These are phyloP conservation scores for Salix exigua DNA, from an alignment of 345 rosid genomes.

Conservation along the genomic window DNA sequence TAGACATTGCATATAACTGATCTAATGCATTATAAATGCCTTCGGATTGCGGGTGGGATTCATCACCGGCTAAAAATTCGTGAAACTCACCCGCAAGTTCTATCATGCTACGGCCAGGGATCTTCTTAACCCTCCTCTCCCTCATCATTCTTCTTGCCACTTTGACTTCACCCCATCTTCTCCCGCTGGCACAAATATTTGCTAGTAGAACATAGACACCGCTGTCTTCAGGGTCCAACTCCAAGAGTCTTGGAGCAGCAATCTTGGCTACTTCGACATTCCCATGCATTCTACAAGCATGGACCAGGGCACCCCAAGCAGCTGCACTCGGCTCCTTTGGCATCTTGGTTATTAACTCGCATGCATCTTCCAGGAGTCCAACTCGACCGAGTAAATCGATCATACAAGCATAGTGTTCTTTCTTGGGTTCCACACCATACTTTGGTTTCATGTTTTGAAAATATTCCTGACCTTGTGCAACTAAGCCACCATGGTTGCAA, in stretches of 20 bases:
- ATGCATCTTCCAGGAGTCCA: conserved; percentile 35
- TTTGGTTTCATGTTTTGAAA: conserved; percentile 23
- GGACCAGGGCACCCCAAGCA: conserved; percentile 43
- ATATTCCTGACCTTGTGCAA: conserved; percentile 27
- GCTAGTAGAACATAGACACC: conserved; percentile 35
- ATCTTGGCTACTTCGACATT: conserved; percentile 32
- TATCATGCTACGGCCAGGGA: conserved; percentile 40
- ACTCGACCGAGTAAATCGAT: conserved; percentile 36
- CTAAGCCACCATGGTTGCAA: conserved; percentile 40
- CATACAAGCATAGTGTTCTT: conserved; percentile 45
- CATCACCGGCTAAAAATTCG: conserved; percentile 36
- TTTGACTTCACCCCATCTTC: conserved; percentile 34
- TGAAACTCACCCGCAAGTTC: conserved; percentile 35
- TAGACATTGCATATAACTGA: conserved; percentile 14
- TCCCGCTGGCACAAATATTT: conserved; percentile 19
- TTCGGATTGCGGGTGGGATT: conserved; percentile 23
- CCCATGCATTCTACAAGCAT: conserved; percentile 35
- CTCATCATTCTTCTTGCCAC: conserved; percentile 33
- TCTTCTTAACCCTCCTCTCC: conserved; percentile 33
- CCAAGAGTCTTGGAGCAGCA: conserved; percentile 25
- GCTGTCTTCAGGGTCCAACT: conserved; percentile 38
- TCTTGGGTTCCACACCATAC: conserved; percentile 29
- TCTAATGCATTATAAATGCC: conserved; percentile 20
- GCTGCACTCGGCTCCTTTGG: conserved; percentile 38
- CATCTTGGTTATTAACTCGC: conserved; percentile 25